Conservation (phyloP, 805 yeast species). For the Candida hungchunana region DNA sequence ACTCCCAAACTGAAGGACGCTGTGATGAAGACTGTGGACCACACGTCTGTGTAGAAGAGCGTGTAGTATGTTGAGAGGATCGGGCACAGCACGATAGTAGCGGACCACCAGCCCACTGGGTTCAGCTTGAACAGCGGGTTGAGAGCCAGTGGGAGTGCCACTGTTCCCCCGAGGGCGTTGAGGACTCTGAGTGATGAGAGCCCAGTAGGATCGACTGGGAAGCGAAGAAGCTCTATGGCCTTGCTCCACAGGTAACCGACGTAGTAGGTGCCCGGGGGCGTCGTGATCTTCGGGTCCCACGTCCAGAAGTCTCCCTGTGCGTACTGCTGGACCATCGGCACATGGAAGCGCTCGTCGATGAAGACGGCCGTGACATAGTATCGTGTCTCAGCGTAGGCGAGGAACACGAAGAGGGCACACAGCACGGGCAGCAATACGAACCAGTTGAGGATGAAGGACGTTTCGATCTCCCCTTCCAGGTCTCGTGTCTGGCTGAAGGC, state of each 20-base stretch:
- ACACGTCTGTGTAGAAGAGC: conserved; percentile 87
- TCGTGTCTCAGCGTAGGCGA: conserved; percentile 28
- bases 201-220: conserved; percentile 29
- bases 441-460: conserved; percentile 29
- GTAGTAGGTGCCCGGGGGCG: conserved; percentile 89
- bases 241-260: conserved; percentile 37
- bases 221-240: conserved; percentile 19
- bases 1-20: conserved; percentile 48
- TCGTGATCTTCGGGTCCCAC: conserved; percentile 91
- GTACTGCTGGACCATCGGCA: conserved; percentile 70
- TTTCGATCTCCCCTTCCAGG: conserved; percentile 24
- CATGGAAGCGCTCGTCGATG: conserved; percentile 81
- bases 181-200: conserved; percentile 45
- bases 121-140: conserved; percentile 36
- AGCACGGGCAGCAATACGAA: conserved; percentile 30
- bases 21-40: conserved; percentile 75
- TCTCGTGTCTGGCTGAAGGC: conserved; percentile 16
- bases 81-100: conserved; percentile 54
- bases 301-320: conserved; percentile 52
- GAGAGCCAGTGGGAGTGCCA: conserved; percentile 46
- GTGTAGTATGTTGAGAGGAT: conserved; percentile 67
- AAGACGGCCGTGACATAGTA: conserved; percentile 30
- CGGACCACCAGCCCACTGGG: conserved; percentile 41
- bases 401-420: conserved; percentile 22
- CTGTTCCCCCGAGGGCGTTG: conserved; percentile 63